Evolutionary conservation across 768 basidiomycete species (phyloP).

Genomic region (Tylopilus subfusipes): DNA sequence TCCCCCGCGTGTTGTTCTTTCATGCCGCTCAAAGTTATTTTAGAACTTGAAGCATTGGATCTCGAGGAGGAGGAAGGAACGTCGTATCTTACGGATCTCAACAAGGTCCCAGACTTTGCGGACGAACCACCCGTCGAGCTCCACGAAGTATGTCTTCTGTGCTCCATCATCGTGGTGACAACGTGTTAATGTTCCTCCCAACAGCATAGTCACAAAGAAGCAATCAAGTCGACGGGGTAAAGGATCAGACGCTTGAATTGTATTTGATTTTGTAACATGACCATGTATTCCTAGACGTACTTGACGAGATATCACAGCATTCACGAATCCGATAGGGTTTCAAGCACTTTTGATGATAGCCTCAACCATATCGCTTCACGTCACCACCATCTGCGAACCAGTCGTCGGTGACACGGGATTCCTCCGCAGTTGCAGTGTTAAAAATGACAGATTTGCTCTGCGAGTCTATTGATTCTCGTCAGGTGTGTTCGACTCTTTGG

Average conservation of each 20-base stretch:
- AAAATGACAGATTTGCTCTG: conserved; percentile 82
- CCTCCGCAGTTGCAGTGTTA: conserved; percentile 62
- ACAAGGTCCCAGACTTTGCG: conserved; percentile 87
- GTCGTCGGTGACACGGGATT: conserved; percentile 60
- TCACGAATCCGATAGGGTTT: background rate
- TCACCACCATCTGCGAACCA: conserved; percentile 66
- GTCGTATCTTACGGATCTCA: conserved; percentile 83
- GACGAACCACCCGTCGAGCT: conserved; percentile 81
- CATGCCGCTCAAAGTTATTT: background rate
- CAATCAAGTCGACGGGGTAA: conserved; percentile 49
- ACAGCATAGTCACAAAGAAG: conserved; percentile 50
- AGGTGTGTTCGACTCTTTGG: background rate
- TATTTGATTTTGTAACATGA: conserved; percentile 3
- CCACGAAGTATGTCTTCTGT: conserved; percentile 46
- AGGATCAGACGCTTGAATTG: background rate
- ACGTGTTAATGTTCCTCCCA: conserved; percentile 1
- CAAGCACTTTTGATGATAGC: background rate
- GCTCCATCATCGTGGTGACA: background rate
- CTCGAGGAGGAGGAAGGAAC: conserved; percentile 89
- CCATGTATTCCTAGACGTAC: conserved; percentile 15
- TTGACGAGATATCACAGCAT: background rate
- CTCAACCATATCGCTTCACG: conserved; percentile 64
- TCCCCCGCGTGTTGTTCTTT: background rate
- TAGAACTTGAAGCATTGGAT: conserved; percentile 93
- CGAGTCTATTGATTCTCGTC: conserved; percentile 51